Evolutionary conservation across 139 green algal species (phyloP).

Genomic region (Micractinium conductrix): DNA sequence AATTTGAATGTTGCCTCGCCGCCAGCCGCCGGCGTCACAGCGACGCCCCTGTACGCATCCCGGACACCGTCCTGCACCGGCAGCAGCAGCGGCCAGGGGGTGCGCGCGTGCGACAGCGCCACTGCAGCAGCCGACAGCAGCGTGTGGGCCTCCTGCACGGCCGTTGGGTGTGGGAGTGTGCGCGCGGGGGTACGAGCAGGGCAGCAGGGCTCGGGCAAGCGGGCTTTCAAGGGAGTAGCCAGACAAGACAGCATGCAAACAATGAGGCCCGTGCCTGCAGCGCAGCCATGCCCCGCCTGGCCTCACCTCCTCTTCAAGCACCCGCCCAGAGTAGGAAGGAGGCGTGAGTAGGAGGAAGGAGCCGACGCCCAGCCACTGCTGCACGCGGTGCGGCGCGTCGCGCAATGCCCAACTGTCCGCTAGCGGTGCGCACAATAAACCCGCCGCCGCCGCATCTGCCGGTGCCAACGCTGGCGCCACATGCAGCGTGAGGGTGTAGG

Average conservation of each 20-base stretch:
- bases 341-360: conserved; percentile 73
- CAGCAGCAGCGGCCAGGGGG: conserved; percentile 71
- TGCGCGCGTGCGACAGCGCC: conserved; percentile 52
- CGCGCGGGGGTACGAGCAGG: neutral
- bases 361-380: conserved; percentile 78
- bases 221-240: neutral
- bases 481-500: conserved; percentile 69
- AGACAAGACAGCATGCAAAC: neutral
- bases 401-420: neutral
- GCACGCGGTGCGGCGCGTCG: conserved; percentile 62
- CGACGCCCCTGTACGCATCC: conserved; percentile 74
- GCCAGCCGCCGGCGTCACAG: neutral
- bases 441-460: conserved; percentile 22
- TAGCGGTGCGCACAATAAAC: conserved; percentile 16
- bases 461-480: conserved; percentile 41
- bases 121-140: conserved; percentile 62
- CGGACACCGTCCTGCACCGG: conserved; percentile 79
- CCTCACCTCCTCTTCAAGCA: conserved; percentile 63
- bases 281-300: neutral
- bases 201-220: neutral
- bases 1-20: conserved; percentile 37
- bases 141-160: conserved; percentile 59
- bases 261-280: neutral
- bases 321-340: conserved; percentile 67
- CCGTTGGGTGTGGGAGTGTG: neutral